Percentiles rank a stretch among this genome's conserved stretches.
Conservation (phyloP, 768 basidiomycete genomes). For the Dacryopinax spathularia region DNA sequence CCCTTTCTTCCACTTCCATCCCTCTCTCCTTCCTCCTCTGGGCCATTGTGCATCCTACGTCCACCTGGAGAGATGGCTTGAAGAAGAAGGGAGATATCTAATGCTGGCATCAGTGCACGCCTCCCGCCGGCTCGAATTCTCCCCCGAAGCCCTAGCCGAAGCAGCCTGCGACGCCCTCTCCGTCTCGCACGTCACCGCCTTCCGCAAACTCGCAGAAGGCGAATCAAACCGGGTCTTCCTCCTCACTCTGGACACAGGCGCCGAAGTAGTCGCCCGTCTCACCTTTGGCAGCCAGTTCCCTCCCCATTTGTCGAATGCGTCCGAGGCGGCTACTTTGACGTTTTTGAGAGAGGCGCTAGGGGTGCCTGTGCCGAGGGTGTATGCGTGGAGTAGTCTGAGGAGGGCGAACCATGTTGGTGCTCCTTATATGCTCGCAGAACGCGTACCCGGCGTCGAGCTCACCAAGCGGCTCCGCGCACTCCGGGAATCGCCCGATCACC, state of each 20-base stretch:
- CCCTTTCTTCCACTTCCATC: too few species aligned
- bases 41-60: too few species aligned
- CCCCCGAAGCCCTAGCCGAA: not conserved
- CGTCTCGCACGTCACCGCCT: not conserved
- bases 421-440: not conserved
- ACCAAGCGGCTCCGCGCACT: not conserved
- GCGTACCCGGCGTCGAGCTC: not conserved
- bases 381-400: not conserved
- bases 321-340: not conserved
- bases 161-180: not conserved
- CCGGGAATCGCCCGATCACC: not conserved
- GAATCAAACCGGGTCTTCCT: not conserved
- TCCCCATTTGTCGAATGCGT: not conserved
- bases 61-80: too few species aligned
- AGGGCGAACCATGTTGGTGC: not conserved
- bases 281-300: not conserved
- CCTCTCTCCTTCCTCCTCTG: too few species aligned
- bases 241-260: not conserved
- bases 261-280: not conserved
- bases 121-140: not conserved
- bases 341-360: not conserved
- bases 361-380: not conserved
- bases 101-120: too few species aligned
- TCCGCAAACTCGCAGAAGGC: not conserved
- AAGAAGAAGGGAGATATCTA: too few species aligned